These are phyloP conservation scores for Candida coleopterorum DNA, from an alignment of 805 yeast genomes.

Conservation along the genomic window DNA sequence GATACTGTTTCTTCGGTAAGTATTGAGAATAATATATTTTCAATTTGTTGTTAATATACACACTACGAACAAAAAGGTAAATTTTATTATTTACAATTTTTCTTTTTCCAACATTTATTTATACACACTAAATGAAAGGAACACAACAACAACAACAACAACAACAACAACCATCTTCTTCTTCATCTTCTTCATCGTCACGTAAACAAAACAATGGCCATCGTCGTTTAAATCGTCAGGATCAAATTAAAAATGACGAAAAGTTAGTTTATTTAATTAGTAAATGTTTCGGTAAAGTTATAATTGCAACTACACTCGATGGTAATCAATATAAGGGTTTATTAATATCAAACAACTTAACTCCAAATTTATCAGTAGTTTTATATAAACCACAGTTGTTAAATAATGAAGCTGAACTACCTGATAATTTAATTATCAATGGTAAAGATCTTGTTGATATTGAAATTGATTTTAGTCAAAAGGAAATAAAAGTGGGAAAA, in stretches of 20 bases:
- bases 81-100: too few relatives aligned
- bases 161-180: too few relatives aligned
- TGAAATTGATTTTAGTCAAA: conserved; percentile 33
- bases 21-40: neutral
- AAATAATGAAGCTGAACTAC: conserved; percentile 24
- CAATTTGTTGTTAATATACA: neutral
- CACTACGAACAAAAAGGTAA: neutral
- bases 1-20: conserved; percentile 9
- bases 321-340: conserved; percentile 60
- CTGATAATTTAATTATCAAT: conserved; percentile 41
- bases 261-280: conserved; percentile 51
- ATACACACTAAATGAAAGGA: neutral
- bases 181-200: too few relatives aligned
- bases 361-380: conserved; percentile 51
- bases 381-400: conserved; percentile 47
- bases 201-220: conserved; percentile 17
- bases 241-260: conserved; percentile 16
- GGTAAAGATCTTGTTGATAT: conserved; percentile 50
- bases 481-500: conserved; percentile 9
- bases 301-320: conserved; percentile 54
- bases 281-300: conserved; percentile 53
- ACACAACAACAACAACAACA: neutral
- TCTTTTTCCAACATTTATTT: too few relatives aligned
- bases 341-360: conserved; percentile 43
- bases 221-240: conserved; percentile 19